A percentile compares a stretch with the other conserved stretches of the same genome.
phyloP scores from a whole-genome alignment of 352 stramenopile genomes.

The Phytophthora sp. region DNA sequence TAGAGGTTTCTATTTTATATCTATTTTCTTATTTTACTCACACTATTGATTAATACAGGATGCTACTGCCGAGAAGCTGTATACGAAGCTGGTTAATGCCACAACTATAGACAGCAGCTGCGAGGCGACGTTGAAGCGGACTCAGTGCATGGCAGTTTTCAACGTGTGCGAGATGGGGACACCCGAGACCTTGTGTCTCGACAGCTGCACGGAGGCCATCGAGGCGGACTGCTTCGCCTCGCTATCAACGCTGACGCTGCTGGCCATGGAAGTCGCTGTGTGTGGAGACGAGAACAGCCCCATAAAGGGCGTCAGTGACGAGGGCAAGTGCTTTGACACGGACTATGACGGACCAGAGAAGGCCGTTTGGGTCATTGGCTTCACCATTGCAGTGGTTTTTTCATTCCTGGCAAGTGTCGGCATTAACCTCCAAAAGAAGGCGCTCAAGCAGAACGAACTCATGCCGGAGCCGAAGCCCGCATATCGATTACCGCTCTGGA shows the following conservation, averaged over 20 bases:
- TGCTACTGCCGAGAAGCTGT: slow-evolving; percentile 40
- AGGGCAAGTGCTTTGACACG: slow-evolving; percentile 72
- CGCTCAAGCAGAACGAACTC: slow-evolving; percentile 83
- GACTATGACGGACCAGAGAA: slow-evolving; percentile 69
- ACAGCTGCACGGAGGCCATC: slow-evolving; percentile 49
- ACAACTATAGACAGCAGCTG: slow-evolving; percentile 40
- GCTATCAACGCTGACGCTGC: slow-evolving; percentile 16
- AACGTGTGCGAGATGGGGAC: slow-evolving; percentile 76
- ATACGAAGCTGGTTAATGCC: slow-evolving; percentile 38
- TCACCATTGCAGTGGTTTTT: slow-evolving; percentile 83
- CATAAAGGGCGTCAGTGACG: slow-evolving; percentile 43
- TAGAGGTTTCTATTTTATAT: neutral
- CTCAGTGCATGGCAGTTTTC: slow-evolving; percentile 66
- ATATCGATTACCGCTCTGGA: slow-evolving; percentile 85
- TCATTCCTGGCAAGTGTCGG: slow-evolving; percentile 83
- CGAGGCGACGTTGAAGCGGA: slow-evolving; percentile 42
- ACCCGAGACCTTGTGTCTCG: slow-evolving; percentile 59
- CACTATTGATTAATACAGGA: slow-evolving; percentile 37
- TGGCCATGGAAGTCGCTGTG: slow-evolving; percentile 23
- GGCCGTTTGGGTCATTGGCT: slow-evolving; percentile 80
- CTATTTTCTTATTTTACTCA: slow-evolving; percentile 5
- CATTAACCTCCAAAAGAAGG: slow-evolving; percentile 89
- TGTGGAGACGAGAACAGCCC: slow-evolving; percentile 40
- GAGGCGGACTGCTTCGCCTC: slow-evolving; percentile 47
- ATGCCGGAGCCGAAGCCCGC: slow-evolving; percentile 47